These are phyloP conservation scores for Colletotrichum sp. DNA, from an alignment of 2,329 filamentous ascomycete genomes.

Conservation along the genomic window DNA sequence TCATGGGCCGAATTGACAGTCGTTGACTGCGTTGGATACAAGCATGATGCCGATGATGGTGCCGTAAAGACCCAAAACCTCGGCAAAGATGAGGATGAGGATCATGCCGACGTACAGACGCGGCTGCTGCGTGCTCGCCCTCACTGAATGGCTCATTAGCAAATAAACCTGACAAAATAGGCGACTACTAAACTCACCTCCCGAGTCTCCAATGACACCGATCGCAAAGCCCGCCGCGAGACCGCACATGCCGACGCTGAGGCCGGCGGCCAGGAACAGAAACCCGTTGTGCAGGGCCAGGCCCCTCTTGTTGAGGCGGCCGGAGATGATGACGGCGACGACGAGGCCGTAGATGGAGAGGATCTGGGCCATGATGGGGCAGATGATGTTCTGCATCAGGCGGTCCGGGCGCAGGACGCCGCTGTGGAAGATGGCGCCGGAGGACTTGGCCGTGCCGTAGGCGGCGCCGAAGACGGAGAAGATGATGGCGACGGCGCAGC, in stretches of 20 bases:
- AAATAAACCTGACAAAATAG: background rate
- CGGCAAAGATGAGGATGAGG: conserved; percentile 52
- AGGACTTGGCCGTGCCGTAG: conserved; percentile 48
- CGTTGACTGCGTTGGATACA: conserved; percentile 37
- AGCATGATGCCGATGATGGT: conserved; percentile 54
- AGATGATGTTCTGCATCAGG: conserved; percentile 50
- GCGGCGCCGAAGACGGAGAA: conserved; percentile 55
- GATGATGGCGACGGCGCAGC: conserved; percentile 50
- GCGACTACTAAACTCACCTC: conserved; percentile 35
- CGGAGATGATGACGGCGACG: conserved; percentile 48
- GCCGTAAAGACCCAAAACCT: conserved; percentile 50
- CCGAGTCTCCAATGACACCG: conserved; percentile 50
- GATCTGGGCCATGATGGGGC: conserved; percentile 53
- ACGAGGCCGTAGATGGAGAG: conserved; percentile 53
- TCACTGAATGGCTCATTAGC: conserved; percentile 31
- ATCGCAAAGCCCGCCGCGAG: conserved; percentile 51
- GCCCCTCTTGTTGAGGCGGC: conserved; percentile 38
- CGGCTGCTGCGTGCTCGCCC: conserved; percentile 51
- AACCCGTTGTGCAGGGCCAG: conserved; percentile 48
- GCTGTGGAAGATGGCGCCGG: conserved; percentile 46
- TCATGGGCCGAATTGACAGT: background rate
- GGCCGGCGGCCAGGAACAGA: conserved; percentile 47
- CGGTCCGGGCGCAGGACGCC: conserved; percentile 49
- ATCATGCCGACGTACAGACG: conserved; percentile 52
- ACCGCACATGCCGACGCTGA: conserved; percentile 48